Evolutionary conservation across 495 filamentous ascomycete genomes (phyloP).

Genomic region (Astrothelium subdiscretum): DNA sequence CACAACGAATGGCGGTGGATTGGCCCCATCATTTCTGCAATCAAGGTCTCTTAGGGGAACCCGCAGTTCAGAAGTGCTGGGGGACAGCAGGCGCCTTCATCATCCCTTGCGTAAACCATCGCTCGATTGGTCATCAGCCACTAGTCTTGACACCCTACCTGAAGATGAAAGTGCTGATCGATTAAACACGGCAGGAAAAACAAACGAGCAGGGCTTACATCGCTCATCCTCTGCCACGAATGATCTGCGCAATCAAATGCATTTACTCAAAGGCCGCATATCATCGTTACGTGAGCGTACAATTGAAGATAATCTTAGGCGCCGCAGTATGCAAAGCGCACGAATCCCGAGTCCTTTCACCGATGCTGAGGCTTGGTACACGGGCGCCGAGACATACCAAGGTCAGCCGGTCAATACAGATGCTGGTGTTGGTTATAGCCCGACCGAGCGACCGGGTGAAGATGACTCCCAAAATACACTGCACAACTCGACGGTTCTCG

Average conservation of each 20-base stretch:
- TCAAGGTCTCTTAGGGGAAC: background rate
- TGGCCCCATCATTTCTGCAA: background rate
- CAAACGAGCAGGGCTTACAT: conserved; percentile 30
- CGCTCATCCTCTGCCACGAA: conserved; percentile 28
- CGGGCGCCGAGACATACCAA: conserved; percentile 8
- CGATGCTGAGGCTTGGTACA: conserved; percentile 64
- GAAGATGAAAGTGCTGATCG: conserved; percentile 19
- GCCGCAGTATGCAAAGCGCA: conserved; percentile 73
- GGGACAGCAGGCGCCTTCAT: background rate
- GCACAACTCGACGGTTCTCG: background rate
- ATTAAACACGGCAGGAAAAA: background rate
- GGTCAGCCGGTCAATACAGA: conserved; percentile 22
- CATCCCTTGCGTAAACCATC: conserved; percentile 3
- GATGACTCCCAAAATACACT: background rate
- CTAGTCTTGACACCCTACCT: conserved; percentile 20
- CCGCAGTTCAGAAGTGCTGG: conserved; percentile 7
- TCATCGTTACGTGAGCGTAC: conserved; percentile 73
- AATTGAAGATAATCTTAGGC: conserved; percentile 67
- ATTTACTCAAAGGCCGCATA: conserved; percentile 83
- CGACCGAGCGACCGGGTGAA: background rate
- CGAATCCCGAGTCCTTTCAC: conserved; percentile 79
- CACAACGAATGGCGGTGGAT: background rate
- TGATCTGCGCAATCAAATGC: conserved; percentile 83
- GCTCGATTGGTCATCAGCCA: background rate
- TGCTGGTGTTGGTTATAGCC: conserved; percentile 23